Percentiles rank a stretch among this genome's conserved stretches.
These are phyloP conservation scores for Letharia columbiana DNA, from an alignment of 495 filamentous ascomycete species.

Conservation along the genomic window DNA sequence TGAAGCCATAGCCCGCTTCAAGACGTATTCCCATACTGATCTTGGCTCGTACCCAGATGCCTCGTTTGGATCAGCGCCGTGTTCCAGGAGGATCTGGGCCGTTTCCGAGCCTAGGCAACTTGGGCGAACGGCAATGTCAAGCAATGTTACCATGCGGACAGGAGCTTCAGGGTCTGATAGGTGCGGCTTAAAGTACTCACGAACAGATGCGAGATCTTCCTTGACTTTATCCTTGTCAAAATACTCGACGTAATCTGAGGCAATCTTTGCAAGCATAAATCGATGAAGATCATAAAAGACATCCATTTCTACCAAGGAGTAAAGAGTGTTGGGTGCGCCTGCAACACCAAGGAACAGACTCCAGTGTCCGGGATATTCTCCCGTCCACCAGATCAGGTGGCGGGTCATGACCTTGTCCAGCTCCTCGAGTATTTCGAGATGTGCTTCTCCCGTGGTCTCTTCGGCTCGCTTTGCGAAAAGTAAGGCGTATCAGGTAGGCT, in stretches of 20 bases:
- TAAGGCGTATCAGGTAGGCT: background rate
- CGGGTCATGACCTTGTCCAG: background rate
- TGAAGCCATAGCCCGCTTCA: background rate
- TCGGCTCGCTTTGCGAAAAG: background rate
- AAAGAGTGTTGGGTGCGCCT: background rate
- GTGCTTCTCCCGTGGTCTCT: background rate
- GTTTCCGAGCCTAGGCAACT: background rate
- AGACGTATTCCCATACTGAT: background rate
- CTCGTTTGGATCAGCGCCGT: conserved; percentile 1
- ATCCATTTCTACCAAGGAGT: background rate
- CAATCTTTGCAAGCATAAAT: background rate
- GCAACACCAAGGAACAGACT: background rate
- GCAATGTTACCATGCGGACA: background rate
- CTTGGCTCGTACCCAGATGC: background rate
- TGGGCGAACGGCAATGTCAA: too few relatives aligned
- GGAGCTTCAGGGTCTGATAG: background rate
- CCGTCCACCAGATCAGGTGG: background rate
- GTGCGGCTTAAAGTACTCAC: background rate
- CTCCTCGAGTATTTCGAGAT: background rate
- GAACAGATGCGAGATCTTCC: background rate
- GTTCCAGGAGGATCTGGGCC: background rate
- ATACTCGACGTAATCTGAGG: background rate
- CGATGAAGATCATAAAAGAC: background rate
- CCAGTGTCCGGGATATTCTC: background rate
- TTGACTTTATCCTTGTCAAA: background rate